Conservation (phyloP, 345 rosid genomes). For the thale cress (Arabidopsis thaliana) region TAIR10.1 NC_003076.8:23457501-23458000, state of each 20-base stretch:
- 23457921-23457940: slow-evolving; percentile 11
- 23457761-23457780: slow-evolving; percentile 92
- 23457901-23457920: slow-evolving; percentile 72
- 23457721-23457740: slow-evolving; percentile 74
- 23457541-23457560: slow-evolving; percentile 82
- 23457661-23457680: slow-evolving; percentile 56
- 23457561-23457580: slow-evolving; percentile 93
- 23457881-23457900: slow-evolving; percentile 80
- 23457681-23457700: slow-evolving; percentile 71
- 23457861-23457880: slow-evolving; percentile 74
- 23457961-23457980: neutral
- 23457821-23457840: slow-evolving; percentile 85
- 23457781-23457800: slow-evolving; percentile 95
- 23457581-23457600: slow-evolving; percentile 73
- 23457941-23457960: neutral
- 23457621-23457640: slow-evolving; percentile 87
- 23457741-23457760: slow-evolving; percentile 89
- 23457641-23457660: slow-evolving; percentile 90
- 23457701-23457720: slow-evolving; percentile 75
- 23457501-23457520: slow-evolving; percentile 90
- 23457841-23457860: slow-evolving; percentile 87
- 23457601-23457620: slow-evolving; percentile 78
- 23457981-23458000: slow-evolving; percentile 18
- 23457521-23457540: slow-evolving; percentile 96
- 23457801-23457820: slow-evolving; percentile 96